Evolutionary conservation across 176 grass and related monocot species (phyloP), one percentile per base, ranked within the genome.

Genomic region (Eragrostis nindensis): DNA sequence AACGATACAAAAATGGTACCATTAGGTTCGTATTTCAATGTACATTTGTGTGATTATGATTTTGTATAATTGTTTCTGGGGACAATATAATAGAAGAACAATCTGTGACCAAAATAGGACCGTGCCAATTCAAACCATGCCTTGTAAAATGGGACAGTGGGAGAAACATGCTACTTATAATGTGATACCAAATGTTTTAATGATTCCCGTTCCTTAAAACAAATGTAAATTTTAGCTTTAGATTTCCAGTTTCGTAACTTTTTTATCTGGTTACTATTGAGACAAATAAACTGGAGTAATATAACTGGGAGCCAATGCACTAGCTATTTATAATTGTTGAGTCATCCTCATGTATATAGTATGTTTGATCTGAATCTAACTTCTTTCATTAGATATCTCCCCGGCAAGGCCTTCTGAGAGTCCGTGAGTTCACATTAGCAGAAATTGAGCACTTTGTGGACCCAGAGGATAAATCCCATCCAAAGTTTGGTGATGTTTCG

Each of bases 391-490:
- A 94, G 95, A 97, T 97, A 78, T 97, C 92, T 47, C 95, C 94
- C 14, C 92, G 95, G 53, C 95, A 94, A 94, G 95, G 95, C 44
- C 95, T 97, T 87, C 60, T 97, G 49, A 86, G 95, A 86, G 95
- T 94, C 25, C 92, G 95, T 25, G 95, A 97, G 66, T 97, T 97
- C 64, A 97, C 95, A 42, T 72, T 97, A 61, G 94, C 89, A 1
- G 94, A 97, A 78, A 97, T 97, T 79, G 94, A 97, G 85, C 94
- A 94, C 70, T 97, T 97, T 85, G 92, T 97, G 68, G 94, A 97
- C 73, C 94, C 94, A 55, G 91, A 97, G 80, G 94, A 98, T 46
- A 98, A 98, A 74, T 98, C 95, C 19, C 95, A 98, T 62, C 92
- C 90, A 67, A 98, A 92, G 74, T 98, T 98, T 74, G 60, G 63